Evolutionary conservation across 2,329 filamentous ascomycete genomes (phyloP).

Genomic region (Madurella fahalii): DNA sequence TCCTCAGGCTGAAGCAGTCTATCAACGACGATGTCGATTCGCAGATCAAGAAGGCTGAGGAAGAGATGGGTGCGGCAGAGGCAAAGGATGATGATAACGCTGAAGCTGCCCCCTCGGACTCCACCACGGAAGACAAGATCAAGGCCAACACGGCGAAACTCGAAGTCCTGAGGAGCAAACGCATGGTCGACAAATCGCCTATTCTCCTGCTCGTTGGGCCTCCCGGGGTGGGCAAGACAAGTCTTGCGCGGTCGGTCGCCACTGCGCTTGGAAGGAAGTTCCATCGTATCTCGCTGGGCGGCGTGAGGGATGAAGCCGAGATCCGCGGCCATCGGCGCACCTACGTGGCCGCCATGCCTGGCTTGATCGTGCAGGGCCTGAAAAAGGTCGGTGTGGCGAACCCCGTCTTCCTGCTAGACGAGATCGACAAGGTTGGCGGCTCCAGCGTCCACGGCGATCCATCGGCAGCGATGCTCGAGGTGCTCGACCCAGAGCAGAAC

Average conservation of each 20-base stretch:
- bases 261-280: conserved; percentile 91
- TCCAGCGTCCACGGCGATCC: conserved; percentile 94
- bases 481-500: conserved; percentile 96
- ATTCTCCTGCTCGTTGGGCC: conserved; percentile 91
- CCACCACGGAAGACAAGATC: conserved; percentile 32
- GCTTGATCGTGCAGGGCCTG: conserved; percentile 85
- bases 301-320: conserved; percentile 93
- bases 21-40: conserved; percentile 79
- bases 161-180: conserved; percentile 72
- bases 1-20: conserved; percentile 90
- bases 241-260: conserved; percentile 86
- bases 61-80: conserved; percentile 47
- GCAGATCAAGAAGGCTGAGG: conserved; percentile 66
- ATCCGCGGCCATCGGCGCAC: conserved; percentile 92
- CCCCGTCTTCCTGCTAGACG: conserved; percentile 90
- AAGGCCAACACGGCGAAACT: conserved; percentile 58
- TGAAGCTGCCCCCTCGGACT: conserved; percentile 12
- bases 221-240: conserved; percentile 94
- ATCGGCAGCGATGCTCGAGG: conserved; percentile 95
- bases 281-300: conserved; percentile 92
- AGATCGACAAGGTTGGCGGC: conserved; percentile 94
- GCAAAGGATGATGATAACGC: conserved; percentile 28
- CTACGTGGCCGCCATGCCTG: conserved; percentile 98
- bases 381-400: conserved; percentile 96
- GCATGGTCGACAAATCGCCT: conserved; percentile 89